Base-by-base conservation (phyloP, 225 moss, liverwort and hornwort species). In the Climacium dendroides region DNA sequence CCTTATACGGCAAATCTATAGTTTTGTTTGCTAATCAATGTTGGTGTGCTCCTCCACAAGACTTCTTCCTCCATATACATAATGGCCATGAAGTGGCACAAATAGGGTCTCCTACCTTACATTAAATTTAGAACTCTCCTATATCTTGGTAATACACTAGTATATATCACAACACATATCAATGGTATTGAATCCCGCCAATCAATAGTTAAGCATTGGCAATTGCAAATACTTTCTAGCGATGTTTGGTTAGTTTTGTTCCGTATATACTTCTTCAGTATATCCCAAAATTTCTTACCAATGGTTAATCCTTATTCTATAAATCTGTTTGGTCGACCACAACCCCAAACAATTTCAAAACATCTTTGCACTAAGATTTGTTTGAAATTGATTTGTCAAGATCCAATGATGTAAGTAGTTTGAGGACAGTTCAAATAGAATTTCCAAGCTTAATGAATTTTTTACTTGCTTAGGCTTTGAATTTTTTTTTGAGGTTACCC, bases 321-420 rank as follows among this genome's bases (percentile, higher is more conserved):
- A 6, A 12, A 11, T 32, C 0, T 2, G 2, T 13, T 34, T 50
- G 20, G 32, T 1, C 5, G 34, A 8, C 22, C 3, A 34, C 34
- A 75, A 75, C 7, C 3, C 22, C 18, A 75, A 13, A 52, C 2
- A 34, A 52, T 34, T 47, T 6, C 2, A 4, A 50, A 50, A 19
- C 0, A 1, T 20, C 15, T 41, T 70, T 70, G 15, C 8, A 70
- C 25, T 25, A 25, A 11, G 15, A 41, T 41, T 0, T 37, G 2
- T 23, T 67, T 67, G 37, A 67, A 23, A 67, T 23, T 67, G 12
- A 7, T 67, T 37, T 66, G 12, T 67, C 18, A 47, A 47, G 29
- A 18, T 72, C 29, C 16, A 30, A 73, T 73, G 10, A 17, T 45
- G 28, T 29, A 45, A 5, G 29, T 10, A 72, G 45, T 72, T 29